Base-by-base conservation (phyloP, 257 asterid genomes). In the Petrea volubilis region DNA sequence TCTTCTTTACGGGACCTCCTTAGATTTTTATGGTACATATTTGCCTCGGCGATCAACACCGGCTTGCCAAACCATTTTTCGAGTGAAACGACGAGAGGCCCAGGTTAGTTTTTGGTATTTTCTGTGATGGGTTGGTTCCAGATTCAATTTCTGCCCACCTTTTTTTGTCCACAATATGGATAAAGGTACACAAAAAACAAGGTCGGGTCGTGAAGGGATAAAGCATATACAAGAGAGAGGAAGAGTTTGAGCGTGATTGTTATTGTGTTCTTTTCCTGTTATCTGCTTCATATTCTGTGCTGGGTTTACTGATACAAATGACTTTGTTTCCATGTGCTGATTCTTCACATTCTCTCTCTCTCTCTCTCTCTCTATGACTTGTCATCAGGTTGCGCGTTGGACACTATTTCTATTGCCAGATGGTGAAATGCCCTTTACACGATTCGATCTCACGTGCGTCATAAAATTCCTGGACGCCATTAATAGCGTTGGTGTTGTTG, bases 341-440 rank as follows among this genome's bases (percentile, higher is more conserved):
- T 81, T 71, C 17, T n/a, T n/a, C n/a, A n/a, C n/a, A n/a, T n/a
- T n/a, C n/a, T n/a, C n/a, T n/a, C 47, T 10, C 59, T 28, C 40
- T n/a, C 9, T 29, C 29, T 64, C 67, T 70, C 73, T 62, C 62
- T 78, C 67, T 28, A 70, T 46, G 79, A 78, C 77, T 70, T 79
- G 81, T 83, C 91, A 74, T 50, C 73, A 36, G 71, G 74, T 80
- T 71, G 69, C 41, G 71, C 74, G 46, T 70, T 66, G 46, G 58
- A 24, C 75, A 62, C 72, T 60, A 52, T 43, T 24, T 60, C 74
- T 60, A 55, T 71, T 58, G 80, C 78, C 87, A 86, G 83, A 83
- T 88, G 93, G 83, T 82, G 83, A 73, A 88, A 79, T 81, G 89
- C 93, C 80, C 86, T 66, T 75, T 38, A 27, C 80, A 43, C 72